Evolutionary conservation across 495 filamentous ascomycete species (phyloP).

Genomic region (Annulohypoxylon bovei): DNA sequence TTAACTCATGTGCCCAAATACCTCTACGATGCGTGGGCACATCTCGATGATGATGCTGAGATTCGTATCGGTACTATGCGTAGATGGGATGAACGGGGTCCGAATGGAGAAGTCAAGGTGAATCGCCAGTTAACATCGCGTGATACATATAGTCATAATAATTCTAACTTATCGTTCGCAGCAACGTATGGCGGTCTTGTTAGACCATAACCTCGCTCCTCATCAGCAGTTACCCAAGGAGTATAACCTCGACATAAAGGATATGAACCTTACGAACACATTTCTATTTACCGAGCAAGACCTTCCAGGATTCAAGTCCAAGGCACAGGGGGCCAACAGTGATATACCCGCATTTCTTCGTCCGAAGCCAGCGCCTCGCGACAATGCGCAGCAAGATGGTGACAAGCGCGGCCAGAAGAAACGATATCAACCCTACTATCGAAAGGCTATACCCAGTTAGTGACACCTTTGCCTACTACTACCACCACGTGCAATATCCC

Average conservation of each 20-base stretch:
- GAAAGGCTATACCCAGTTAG: constrained; percentile 85
- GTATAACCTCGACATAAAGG: constrained; percentile 78
- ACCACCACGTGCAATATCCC: neutral
- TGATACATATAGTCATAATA: neutral
- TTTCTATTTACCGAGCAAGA: constrained; percentile 93
- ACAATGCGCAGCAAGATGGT: constrained; percentile 48
- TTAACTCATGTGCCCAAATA: constrained; percentile 80
- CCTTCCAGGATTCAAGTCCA: constrained; percentile 77
- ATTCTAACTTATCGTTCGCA: constrained; percentile 30
- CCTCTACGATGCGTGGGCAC: constrained; percentile 75
- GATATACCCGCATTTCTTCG: constrained; percentile 63
- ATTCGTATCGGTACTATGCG: constrained; percentile 80
- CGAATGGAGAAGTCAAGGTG: constrained; percentile 64
- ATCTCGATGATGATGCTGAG: constrained; percentile 63
- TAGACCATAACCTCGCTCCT: constrained; percentile 60
- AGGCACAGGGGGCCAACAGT: constrained; percentile 60
- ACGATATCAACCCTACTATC: constrained; percentile 73
- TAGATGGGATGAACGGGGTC: constrained; percentile 61
- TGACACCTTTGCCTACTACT: constrained; percentile 25
- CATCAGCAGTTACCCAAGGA: constrained; percentile 80
- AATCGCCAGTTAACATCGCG: constrained; percentile 16
- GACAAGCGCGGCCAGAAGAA: constrained; percentile 62
- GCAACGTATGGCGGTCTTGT: constrained; percentile 55
- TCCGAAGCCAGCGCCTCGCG: constrained; percentile 46
- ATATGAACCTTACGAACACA: constrained; percentile 74